Evolutionary conservation across 2,329 filamentous ascomycete species (phyloP).

Genomic region (Cytospora schulzeri): DNA sequence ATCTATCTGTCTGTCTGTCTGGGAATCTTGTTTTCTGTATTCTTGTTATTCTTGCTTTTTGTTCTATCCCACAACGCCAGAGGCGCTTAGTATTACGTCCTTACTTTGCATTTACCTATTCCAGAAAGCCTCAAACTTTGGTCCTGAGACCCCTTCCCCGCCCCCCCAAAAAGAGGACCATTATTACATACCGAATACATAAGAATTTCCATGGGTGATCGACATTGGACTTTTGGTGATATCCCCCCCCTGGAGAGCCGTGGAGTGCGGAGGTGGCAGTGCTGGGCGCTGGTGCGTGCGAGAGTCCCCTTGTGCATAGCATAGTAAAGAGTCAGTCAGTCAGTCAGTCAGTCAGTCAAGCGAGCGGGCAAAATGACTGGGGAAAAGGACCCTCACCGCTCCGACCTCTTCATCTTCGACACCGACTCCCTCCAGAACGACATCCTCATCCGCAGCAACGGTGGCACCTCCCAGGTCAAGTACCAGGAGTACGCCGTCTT

Average conservation of each 20-base stretch:
- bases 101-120: background rate
- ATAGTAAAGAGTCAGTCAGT: background rate
- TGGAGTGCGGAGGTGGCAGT: constrained; percentile 18
- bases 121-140: background rate
- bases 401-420: constrained; percentile 43
- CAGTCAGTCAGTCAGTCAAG: no score
- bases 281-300: constrained; percentile 2
- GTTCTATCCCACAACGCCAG: background rate
- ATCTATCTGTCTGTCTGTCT: no score
- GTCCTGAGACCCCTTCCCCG: background rate
- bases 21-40: background rate
- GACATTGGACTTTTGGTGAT: constrained; percentile 7
- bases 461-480: constrained; percentile 38
- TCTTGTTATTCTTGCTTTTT: background rate
- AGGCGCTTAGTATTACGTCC: background rate
- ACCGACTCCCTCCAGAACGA: constrained; percentile 38
- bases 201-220: constrained; percentile 6
- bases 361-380: constrained; percentile 12
- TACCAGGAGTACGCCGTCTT: constrained; percentile 45
- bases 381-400: constrained; percentile 26
- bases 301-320: background rate
- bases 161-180: background rate
- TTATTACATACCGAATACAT: background rate
- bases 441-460: constrained; percentile 39
- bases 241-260: constrained; percentile 4